A percentile compares a stretch with the other conserved stretches of the same genome.
Evolutionary conservation across 106 monocot species (phyloP).

Genomic region (Agapanthus africanus): DNA sequence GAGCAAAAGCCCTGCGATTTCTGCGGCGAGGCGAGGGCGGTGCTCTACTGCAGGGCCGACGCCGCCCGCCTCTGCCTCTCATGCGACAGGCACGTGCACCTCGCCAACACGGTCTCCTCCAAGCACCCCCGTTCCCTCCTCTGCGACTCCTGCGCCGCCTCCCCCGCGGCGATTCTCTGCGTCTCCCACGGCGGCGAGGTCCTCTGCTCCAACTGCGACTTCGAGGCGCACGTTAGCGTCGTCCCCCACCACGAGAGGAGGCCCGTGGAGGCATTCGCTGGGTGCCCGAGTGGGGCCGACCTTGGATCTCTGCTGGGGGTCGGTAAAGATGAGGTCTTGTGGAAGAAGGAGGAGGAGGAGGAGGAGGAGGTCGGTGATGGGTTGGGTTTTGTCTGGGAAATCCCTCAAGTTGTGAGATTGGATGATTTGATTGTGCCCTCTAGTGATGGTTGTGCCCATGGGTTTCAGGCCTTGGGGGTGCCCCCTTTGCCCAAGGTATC

Average conservation of each 20-base stretch:
- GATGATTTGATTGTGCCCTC: constrained; percentile 43
- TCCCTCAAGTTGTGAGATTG: constrained; percentile 22
- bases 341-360: not conserved
- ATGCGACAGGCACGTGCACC: constrained; percentile 53
- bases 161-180: constrained; percentile 35
- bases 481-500: constrained; percentile 43
- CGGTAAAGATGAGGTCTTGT: constrained; percentile 20
- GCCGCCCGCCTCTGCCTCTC: constrained; percentile 24
- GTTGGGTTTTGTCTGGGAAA: constrained; percentile 28
- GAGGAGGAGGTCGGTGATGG: constrained; percentile 9
- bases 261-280: constrained; percentile 42
- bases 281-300: constrained; percentile 38
- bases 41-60: constrained; percentile 25
- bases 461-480: constrained; percentile 29
- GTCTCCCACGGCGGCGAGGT: constrained; percentile 20
- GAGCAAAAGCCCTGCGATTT: constrained; percentile 9
- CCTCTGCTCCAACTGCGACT: constrained; percentile 48
- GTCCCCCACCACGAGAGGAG: constrained; percentile 22
- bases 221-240: constrained; percentile 15
- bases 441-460: constrained; percentile 10
- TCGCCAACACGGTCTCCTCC: constrained; percentile 47
- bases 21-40: constrained; percentile 12
- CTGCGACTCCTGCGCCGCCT: constrained; percentile 35
- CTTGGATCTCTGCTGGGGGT: constrained; percentile 24
- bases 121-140: constrained; percentile 41